phyloP scores from a whole-genome alignment of 306 rosid species.

The Castanospermum australe region DNA sequence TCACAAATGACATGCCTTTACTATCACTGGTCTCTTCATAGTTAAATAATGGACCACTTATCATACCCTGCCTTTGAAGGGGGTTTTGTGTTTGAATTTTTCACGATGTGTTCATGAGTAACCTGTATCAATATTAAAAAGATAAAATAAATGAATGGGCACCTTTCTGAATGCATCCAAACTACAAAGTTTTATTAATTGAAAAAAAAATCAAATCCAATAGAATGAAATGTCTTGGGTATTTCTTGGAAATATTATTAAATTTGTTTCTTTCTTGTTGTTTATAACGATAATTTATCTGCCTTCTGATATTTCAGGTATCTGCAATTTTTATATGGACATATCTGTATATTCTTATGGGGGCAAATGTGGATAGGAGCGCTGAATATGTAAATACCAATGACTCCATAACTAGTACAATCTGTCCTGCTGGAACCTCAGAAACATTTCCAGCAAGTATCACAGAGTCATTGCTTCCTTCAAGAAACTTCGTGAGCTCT shows the following conservation, averaged over 20 bases:
- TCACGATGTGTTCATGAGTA: neutral
- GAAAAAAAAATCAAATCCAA: neutral
- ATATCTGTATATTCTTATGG: constrained; percentile 8
- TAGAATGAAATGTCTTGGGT: neutral
- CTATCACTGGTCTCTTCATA: neutral
- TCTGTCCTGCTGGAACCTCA: neutral
- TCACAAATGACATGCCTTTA: neutral
- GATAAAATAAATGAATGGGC: neutral
- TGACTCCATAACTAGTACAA: neutral
- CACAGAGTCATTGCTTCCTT: constrained; percentile 14
- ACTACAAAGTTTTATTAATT: neutral
- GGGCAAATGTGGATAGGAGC: neutral
- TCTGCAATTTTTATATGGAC: constrained; percentile 1
- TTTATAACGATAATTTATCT: neutral
- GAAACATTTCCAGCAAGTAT: neutral
- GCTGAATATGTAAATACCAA: neutral
- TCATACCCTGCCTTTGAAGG: too few species aligned
- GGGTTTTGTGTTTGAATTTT: too few species aligned
- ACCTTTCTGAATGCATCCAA: neutral
- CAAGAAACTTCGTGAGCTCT: neutral
- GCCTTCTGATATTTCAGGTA: neutral
- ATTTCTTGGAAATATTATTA: neutral
- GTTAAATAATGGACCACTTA: too few species aligned
- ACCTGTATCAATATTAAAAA: neutral
- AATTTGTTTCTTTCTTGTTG: neutral